A percentile compares a stretch with the other conserved stretches of the same genome.
Conservation (phyloP, 352 stramenopile species). For the Phytophthora niederhauseri region DNA sequence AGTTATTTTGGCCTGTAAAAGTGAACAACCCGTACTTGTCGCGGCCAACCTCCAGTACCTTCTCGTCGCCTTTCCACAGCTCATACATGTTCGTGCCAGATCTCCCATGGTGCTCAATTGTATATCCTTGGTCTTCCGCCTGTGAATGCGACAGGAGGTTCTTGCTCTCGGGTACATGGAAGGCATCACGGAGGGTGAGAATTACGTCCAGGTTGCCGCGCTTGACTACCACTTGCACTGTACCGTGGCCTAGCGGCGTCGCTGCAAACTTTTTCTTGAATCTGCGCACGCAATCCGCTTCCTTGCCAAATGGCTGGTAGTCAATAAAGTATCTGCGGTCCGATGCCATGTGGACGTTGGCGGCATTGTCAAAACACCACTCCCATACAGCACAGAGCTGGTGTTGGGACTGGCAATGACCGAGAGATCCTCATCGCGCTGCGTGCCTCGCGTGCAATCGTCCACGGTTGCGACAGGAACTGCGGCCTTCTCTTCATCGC, state of each 20-base stretch:
- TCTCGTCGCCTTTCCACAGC: not conserved
- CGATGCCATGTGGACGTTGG: constrained; percentile 8
- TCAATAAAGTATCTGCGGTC: constrained; percentile 14
- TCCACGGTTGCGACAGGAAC: not conserved
- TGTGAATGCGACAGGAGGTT: constrained; percentile 8
- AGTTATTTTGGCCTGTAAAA: not conserved
- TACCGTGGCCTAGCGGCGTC: not conserved
- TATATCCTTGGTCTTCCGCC: not conserved
- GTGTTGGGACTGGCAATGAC: too few species aligned
- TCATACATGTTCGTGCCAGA: constrained; percentile 13
- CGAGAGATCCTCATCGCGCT: too few species aligned
- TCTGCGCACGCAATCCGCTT: not conserved
- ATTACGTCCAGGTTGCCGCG: too few species aligned
- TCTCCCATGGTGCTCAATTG: not conserved
- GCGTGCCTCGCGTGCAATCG: not conserved
- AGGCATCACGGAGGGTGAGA: too few species aligned
- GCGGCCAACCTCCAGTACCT: constrained; percentile 1
- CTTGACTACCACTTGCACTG: not conserved
- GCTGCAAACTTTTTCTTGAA: constrained; percentile 18
- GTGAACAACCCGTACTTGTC: constrained; percentile 16
- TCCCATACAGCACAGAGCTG: too few species aligned
- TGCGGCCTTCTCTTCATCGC: not conserved
- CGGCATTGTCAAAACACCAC: constrained; percentile 16
- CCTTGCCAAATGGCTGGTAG: not conserved
- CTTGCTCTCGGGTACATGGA: too few species aligned